A percentile compares a stretch with the other conserved stretches of the same genome.
Evolutionary conservation across 2,329 filamentous ascomycete genomes (phyloP).

Genomic region (Cladosporium colombiae): DNA sequence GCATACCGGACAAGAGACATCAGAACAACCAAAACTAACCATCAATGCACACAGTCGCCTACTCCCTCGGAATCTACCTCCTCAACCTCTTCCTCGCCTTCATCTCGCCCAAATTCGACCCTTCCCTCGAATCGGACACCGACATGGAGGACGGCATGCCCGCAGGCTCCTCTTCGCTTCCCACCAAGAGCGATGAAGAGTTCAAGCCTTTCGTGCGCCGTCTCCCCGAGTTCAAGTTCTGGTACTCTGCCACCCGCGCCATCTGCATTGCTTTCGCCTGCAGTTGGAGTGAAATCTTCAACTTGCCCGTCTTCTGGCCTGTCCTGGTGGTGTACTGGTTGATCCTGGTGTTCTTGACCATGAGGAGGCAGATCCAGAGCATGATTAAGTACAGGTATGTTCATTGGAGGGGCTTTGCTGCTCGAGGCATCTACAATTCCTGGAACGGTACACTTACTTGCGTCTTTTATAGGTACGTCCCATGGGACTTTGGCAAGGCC

Average conservation of each 20-base stretch:
- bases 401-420: too few species aligned
- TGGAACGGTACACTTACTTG: slow-evolving; percentile 23
- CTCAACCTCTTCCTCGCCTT: slow-evolving; percentile 99
- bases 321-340: slow-evolving; percentile 98
- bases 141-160: slow-evolving; percentile 84
- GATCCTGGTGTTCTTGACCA: slow-evolving; percentile 92
- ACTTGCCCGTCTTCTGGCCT: slow-evolving; percentile 98
- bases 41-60: slow-evolving; percentile 67
- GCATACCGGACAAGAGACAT: not conserved
- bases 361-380: slow-evolving; percentile 99
- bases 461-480: slow-evolving; percentile 36
- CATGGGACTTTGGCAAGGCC: slow-evolving; percentile 44
- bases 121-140: slow-evolving; percentile 90
- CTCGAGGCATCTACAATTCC: slow-evolving; percentile 1
- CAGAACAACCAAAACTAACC: slow-evolving; percentile 4
- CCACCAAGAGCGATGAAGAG: slow-evolving; percentile 95
- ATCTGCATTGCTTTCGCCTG: slow-evolving; percentile 80
- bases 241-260: slow-evolving; percentile 91
- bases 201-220: slow-evolving; percentile 96
- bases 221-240: slow-evolving; percentile 99
- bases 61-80: slow-evolving; percentile 97
- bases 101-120: slow-evolving; percentile 97
- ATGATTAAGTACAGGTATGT: slow-evolving; percentile 99
- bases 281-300: slow-evolving; percentile 92
- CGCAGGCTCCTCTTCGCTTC: slow-evolving; percentile 66